Base-by-base conservation (phyloP, 768 basidiomycete species). In the Crassisporium funariophilum region DNA sequence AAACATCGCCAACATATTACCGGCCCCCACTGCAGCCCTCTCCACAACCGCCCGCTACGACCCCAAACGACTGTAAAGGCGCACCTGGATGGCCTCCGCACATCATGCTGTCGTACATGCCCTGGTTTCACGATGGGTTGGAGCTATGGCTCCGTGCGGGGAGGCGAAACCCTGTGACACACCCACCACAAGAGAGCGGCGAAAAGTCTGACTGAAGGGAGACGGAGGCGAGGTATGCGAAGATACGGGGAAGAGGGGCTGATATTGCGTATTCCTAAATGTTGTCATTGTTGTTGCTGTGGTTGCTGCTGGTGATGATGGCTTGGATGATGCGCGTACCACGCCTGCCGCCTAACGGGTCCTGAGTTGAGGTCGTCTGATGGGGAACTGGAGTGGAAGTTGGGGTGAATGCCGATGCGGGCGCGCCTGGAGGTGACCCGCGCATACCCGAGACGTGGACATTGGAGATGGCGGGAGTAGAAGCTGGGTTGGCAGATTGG, bases 191-290 rank as follows among this genome's bases (percentile, higher is more conserved):
- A n/a, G n/a, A n/a, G n/a, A n/a, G n/a, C n/a, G n/a, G n/a, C n/a
- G n/a, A n/a, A n/a, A n/a, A n/a, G n/a, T n/a, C n/a, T n/a, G n/a
- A n/a, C n/a, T n/a, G n/a, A n/a, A n/a, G n/a, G n/a, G n/a, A n/a
- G n/a, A n/a, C n/a, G 62, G 56, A 3, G 66, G 63, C 4, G 60
- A 60, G 21, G 46, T 45, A 38, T 60, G 58, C 15, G 58, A 40
- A 23, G 57, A 47, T 11, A 59, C 60, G 23, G 63, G 57, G 53
- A 65, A 65, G 52, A 60, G 66, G 2, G 56, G 56, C 15, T 53
- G 54, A 38, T 65, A 65, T 20, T 60, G 61, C 4, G 54, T 44
- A 42, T 54, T 46, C 2, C 46, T 41, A 56, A 54, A 17, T 60
- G 61, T 7, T 53, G 47, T 21, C 55, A 53, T 9, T 52, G 53